Evolutionary conservation across 2,329 filamentous ascomycete genomes (phyloP), one percentile per base, ranked within the genome.

Genomic region (Coccinonectria pachysandricola): DNA sequence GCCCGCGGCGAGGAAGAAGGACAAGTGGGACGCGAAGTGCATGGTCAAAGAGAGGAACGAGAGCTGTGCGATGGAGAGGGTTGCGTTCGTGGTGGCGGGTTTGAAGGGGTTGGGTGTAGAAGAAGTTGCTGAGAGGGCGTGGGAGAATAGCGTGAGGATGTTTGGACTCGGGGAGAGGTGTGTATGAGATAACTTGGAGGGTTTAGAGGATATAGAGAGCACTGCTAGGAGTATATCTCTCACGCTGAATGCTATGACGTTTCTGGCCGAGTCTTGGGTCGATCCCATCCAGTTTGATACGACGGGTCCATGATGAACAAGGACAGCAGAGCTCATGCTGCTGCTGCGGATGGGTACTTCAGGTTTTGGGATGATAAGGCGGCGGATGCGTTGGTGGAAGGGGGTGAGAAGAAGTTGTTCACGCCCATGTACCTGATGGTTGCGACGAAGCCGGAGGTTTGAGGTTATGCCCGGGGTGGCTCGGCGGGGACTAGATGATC

Each of bases 351-450:
- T 44, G 81, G 87, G 52, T 91, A 91, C 61, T 91, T 88, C 65
- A 87, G 88, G 67, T 82, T 87, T 54, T 91, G 80, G 79, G 83
- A 91, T 57, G 78, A 85, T 62, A 84, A 88, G 60, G 58, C 64
- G 24, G 78, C 60, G 9, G 74, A 68, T 33, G 68, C 75, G 17
- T 87, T 94, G 68, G 93, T 85, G 0, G 79, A 78, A 26, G 86
- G 87, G 48, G 86, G 77, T 6, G 73, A 75, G 59, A 66, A 80
- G 62, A 83, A 91, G 58, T 65, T 95, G 21, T 95, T 94, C 59
- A 94, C 86, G 3, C 87, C 87, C 12, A 94, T 94, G 87, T 94
- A 92, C 60, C 61, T 94, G 49, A 92, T 93, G 82, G 73, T 93
- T 26, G 86, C 74, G 30, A 73, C 79, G 57, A 93, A 93, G 65